phyloP scores from a whole-genome alignment of 306 rosid species.

The Castanea sativa region DNA sequence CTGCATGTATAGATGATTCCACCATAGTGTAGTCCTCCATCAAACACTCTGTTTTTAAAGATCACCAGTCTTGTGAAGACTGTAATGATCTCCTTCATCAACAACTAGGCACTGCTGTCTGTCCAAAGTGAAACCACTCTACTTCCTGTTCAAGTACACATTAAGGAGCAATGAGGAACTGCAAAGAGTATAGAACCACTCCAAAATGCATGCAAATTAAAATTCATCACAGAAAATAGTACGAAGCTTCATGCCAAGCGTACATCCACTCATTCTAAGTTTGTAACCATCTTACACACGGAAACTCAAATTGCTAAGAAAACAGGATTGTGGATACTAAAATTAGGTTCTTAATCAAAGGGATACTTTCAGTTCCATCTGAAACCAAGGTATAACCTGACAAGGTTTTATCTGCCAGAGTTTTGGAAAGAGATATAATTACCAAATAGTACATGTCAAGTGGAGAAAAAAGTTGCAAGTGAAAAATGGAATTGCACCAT shows the following conservation, averaged over 20 bases:
- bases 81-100: not conserved
- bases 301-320: too few relatives aligned
- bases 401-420: too few relatives aligned
- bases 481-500: too few relatives aligned
- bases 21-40: not conserved
- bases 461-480: too few relatives aligned
- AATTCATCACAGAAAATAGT: not conserved
- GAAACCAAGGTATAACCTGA: too few relatives aligned
- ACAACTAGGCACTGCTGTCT: not conserved
- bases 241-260: not conserved
- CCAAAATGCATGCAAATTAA: not conserved
- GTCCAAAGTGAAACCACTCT: slow-evolving; percentile 1
- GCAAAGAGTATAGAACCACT: not conserved
- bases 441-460: too few relatives aligned
- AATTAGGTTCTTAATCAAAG: too few relatives aligned
- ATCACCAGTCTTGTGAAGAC: not conserved
- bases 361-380: too few relatives aligned
- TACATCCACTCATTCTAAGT: not conserved
- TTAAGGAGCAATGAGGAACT: not conserved
- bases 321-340: too few relatives aligned
- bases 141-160: slow-evolving; percentile 32
- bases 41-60: not conserved
- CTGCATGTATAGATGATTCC: not conserved
- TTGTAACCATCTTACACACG: too few relatives aligned
- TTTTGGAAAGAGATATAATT: too few relatives aligned